Evolutionary conservation across 768 basidiomycete genomes (phyloP).

Genomic region (Russula earlei): DNA sequence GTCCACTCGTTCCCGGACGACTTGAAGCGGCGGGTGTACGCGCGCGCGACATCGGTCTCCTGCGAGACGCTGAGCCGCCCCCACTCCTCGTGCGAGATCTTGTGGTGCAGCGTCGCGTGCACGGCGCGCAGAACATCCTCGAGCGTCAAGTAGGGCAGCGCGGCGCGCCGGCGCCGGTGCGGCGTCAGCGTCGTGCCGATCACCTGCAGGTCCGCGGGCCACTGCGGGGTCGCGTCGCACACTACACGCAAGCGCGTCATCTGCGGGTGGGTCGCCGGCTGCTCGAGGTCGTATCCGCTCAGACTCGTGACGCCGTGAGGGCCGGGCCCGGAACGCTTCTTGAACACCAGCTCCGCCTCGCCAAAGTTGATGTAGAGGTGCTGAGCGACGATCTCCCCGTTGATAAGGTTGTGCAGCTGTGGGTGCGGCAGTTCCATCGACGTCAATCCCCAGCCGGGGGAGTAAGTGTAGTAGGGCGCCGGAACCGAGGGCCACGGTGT

Average conservation of each 20-base stretch:
- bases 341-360: slow-evolving; percentile 2
- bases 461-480: slow-evolving; percentile 11
- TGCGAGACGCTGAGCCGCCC: slow-evolving; percentile 6
- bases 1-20: neutral
- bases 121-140: slow-evolving; percentile 14
- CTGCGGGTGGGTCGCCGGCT: slow-evolving; percentile 18
- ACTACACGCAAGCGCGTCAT: slow-evolving; percentile 18
- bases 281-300: slow-evolving; percentile 15
- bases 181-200: slow-evolving; percentile 15
- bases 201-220: slow-evolving; percentile 18
- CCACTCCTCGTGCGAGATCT: slow-evolving; percentile 21
- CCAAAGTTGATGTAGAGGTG: slow-evolving; percentile 11
- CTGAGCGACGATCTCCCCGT: slow-evolving; percentile 12
- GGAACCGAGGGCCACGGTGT: slow-evolving; percentile 6
- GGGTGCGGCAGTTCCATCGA: slow-evolving; percentile 15
- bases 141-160: slow-evolving; percentile 16
- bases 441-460: neutral
- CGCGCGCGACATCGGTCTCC: slow-evolving; percentile 18
- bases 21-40: slow-evolving; percentile 21
- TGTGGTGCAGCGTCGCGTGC: slow-evolving; percentile 15
- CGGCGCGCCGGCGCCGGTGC: slow-evolving; percentile 8
- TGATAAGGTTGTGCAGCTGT: slow-evolving; percentile 15
- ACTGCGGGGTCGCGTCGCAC: slow-evolving; percentile 18
- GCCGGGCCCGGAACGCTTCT: neutral
- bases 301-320: neutral